These are phyloP conservation scores for Chondrostereum purpureum DNA, from an alignment of 1,284 basidiomycete species.

Conservation along the genomic window DNA sequence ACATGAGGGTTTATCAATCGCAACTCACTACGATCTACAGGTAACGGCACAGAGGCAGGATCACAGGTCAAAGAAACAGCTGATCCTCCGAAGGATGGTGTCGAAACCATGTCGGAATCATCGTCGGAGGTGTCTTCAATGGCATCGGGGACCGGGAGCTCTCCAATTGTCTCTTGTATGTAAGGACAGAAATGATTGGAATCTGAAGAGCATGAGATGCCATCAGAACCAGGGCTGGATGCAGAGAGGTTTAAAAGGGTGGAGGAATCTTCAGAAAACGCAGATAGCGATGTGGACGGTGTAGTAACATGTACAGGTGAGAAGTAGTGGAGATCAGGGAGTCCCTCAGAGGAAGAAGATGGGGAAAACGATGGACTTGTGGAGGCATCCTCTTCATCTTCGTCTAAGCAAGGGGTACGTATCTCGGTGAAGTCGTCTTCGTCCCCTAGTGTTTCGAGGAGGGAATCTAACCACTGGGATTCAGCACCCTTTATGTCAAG, in stretches of 20 bases:
- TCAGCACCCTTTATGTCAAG: slow-evolving; percentile 46
- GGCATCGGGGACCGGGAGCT: slow-evolving; percentile 64
- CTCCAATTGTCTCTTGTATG: too few relatives aligned
- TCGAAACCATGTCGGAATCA: slow-evolving; percentile 64
- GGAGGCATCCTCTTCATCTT: slow-evolving; percentile 48
- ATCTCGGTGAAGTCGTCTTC: slow-evolving; percentile 46
- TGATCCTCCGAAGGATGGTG: slow-evolving; percentile 52
- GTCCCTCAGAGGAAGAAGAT: slow-evolving; percentile 67
- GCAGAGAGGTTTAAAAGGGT: slow-evolving; percentile 25
- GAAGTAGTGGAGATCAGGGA: slow-evolving; percentile 47
- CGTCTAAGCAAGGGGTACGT: slow-evolving; percentile 34
- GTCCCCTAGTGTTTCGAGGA: slow-evolving; percentile 62
- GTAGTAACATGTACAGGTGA: slow-evolving; percentile 48
- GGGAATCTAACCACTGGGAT: slow-evolving; percentile 72
- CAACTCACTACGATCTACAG: slow-evolving; percentile 41
- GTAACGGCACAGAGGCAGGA: slow-evolving; percentile 42
- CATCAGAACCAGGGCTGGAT: slow-evolving; percentile 47
- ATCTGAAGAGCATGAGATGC: too few relatives aligned
- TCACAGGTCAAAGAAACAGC: slow-evolving; percentile 39
- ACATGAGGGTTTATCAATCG: slow-evolving; percentile 46
- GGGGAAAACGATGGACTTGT: slow-evolving; percentile 62
- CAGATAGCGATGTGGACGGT: slow-evolving; percentile 56
- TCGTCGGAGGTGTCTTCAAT: slow-evolving; percentile 80
- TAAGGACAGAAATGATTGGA: too few relatives aligned
- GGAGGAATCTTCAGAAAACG: slow-evolving; percentile 37